A percentile compares a stretch with the other conserved stretches of the same genome.
phyloP scores from a whole-genome alignment of 208 protist genomes.

The Trypanosomatidae sp. region DNA sequence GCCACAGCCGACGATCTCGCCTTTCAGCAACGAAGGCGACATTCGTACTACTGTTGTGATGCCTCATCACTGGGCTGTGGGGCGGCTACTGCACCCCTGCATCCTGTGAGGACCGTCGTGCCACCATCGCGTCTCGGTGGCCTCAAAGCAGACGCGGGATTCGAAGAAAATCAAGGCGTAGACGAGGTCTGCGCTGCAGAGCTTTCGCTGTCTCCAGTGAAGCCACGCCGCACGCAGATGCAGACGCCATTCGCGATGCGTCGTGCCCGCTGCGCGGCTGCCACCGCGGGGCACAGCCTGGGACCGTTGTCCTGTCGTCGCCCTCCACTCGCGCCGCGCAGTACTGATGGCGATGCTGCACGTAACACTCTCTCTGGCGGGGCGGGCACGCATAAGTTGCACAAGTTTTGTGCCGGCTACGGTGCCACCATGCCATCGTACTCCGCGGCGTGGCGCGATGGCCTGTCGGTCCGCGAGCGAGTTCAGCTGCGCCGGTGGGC shows the following conservation, averaged over 20 bases:
- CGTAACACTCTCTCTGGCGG: not conserved
- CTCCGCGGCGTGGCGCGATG: not conserved
- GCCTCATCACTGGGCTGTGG: not conserved
- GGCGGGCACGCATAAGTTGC: not conserved
- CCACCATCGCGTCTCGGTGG: not conserved
- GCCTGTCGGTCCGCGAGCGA: not conserved
- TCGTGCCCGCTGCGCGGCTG: not conserved
- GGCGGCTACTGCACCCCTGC: not conserved
- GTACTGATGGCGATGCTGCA: not conserved
- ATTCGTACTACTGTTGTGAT: not conserved
- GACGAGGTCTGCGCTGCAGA: not conserved
- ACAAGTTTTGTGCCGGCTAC: not conserved
- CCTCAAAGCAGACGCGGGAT: not conserved
- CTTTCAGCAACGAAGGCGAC: not conserved
- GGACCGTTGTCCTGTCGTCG: not conserved
- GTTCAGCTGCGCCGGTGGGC: constrained; percentile 15
- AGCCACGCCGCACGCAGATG: not conserved
- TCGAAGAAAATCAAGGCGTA: not conserved
- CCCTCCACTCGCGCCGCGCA: constrained; percentile 7
- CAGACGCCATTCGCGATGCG: not conserved
- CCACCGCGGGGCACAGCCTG: not conserved
- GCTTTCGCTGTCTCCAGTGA: constrained; percentile 1
- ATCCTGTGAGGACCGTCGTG: not conserved
- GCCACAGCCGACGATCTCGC: not conserved
- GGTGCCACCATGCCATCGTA: not conserved